phyloP scores from a whole-genome alignment of 129 eudicot species.

The Arctium lappa region DNA sequence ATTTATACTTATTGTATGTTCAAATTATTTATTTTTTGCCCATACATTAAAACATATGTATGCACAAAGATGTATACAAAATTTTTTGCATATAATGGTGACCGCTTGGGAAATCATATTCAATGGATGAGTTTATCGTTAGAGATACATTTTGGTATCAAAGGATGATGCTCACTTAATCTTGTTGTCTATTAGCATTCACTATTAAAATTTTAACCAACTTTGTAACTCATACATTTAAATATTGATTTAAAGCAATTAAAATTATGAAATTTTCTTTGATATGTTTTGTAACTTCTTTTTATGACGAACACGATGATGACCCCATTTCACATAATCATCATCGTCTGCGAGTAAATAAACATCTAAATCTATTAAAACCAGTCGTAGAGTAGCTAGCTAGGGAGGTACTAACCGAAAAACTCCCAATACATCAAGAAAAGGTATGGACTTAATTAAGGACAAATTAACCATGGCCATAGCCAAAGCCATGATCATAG shows the following conservation, averaged over 20 bases:
- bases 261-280: background rate
- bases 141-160: no score
- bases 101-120: background rate
- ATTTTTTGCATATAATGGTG: background rate
- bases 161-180: no score
- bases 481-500: constrained; percentile 27
- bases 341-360: background rate
- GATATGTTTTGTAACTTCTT: background rate
- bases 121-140: background rate
- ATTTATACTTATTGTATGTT: no score
- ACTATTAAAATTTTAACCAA: no score
- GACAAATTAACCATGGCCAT: background rate
- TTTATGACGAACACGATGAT: background rate
- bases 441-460: background rate
- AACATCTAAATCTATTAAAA: constrained; percentile 6
- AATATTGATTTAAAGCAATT: constrained; percentile 13
- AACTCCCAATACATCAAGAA: background rate
- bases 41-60: no score
- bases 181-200: no score
- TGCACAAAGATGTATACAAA: no score
- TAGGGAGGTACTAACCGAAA: constrained; percentile 15
- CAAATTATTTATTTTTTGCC: background rate
- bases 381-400: constrained; percentile 1
- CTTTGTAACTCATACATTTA: constrained; percentile 10
- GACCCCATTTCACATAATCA: background rate